Evolutionary conservation across 768 basidiomycete genomes (phyloP).

Genomic region (Porphyrellus cyaneotinctus): DNA sequence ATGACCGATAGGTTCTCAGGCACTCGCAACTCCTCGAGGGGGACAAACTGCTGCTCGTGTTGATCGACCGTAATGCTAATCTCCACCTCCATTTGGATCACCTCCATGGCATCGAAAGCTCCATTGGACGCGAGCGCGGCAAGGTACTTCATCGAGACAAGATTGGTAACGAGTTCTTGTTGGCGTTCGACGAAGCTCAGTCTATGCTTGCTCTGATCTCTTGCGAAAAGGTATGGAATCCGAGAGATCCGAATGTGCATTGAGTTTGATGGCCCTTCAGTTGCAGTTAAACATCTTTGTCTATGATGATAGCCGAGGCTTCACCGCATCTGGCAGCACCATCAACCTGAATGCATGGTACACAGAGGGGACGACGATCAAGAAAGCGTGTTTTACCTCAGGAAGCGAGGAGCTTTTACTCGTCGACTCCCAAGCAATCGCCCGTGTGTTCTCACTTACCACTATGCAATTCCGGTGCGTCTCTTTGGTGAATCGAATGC

Average conservation of each 20-base stretch:
- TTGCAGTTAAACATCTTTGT: slow-evolving; percentile 43
- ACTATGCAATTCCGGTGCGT: slow-evolving; percentile 53
- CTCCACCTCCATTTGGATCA: slow-evolving; percentile 39
- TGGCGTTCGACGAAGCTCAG: slow-evolving; percentile 52
- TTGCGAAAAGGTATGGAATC: slow-evolving; percentile 36
- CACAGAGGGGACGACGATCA: slow-evolving; percentile 31
- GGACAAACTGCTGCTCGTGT: slow-evolving; percentile 38
- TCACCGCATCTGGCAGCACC: slow-evolving; percentile 41
- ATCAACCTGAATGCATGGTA: slow-evolving; percentile 48
- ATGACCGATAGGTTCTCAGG: slow-evolving; percentile 16
- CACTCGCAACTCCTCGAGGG: slow-evolving; percentile 40
- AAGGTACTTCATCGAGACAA: slow-evolving; percentile 42
- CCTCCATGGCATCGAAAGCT: slow-evolving; percentile 30
- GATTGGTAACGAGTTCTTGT: slow-evolving; percentile 41
- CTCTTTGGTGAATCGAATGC: neutral
- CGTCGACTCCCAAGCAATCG: slow-evolving; percentile 41
- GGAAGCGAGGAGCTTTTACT: slow-evolving; percentile 53
- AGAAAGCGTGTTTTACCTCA: slow-evolving; percentile 41
- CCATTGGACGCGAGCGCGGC: slow-evolving; percentile 30
- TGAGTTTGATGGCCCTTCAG: slow-evolving; percentile 17
- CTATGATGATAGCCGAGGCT: slow-evolving; percentile 44
- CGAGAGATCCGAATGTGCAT: neutral
- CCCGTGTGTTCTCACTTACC: slow-evolving; percentile 49
- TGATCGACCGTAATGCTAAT: slow-evolving; percentile 31
- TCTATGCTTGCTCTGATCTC: slow-evolving; percentile 45